Conservation (phyloP, 176 grass and related monocot species). For the Calamus simplicifolius region DNA sequence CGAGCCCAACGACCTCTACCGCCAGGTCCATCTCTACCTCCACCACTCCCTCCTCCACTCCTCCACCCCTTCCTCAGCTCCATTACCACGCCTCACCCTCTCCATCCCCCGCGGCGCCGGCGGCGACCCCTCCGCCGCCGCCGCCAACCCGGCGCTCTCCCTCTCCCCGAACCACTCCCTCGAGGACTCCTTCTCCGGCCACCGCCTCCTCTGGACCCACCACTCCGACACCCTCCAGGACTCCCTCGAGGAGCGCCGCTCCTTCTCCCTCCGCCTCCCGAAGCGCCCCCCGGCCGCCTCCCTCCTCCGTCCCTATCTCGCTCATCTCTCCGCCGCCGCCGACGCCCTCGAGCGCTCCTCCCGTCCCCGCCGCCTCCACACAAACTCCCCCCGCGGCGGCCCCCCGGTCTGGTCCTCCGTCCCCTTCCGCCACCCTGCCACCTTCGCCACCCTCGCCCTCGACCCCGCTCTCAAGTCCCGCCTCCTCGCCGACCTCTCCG, state of each 20-base stretch:
- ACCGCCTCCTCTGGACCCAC: conserved; percentile 73
- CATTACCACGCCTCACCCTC: conserved; percentile 74
- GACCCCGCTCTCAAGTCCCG: conserved; percentile 54
- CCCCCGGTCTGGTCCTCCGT: conserved; percentile 62
- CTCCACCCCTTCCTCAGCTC: conserved; percentile 11
- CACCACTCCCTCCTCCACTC: conserved; percentile 76
- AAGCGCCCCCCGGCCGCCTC: conserved; percentile 50
- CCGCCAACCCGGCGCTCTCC: conserved; percentile 38
- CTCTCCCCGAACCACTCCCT: conserved; percentile 90
- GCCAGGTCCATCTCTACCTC: conserved; percentile 90
- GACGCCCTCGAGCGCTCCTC: conserved; percentile 76
- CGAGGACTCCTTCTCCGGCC: conserved; percentile 57
- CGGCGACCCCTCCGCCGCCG: conserved; percentile 10
- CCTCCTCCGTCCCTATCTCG: conserved; percentile 62
- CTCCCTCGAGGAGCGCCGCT: conserved; percentile 83
- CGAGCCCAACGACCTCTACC: conserved; percentile 88
- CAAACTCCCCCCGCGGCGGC: conserved; percentile 42
- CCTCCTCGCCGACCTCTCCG: conserved; percentile 63
- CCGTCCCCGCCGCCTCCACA: conserved; percentile 63
- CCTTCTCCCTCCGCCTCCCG: conserved; percentile 85
- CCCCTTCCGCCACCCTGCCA: conserved; percentile 79
- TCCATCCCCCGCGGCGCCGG: conserved; percentile 41
- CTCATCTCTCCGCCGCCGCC: conserved; percentile 53
- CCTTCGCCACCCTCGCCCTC: conserved; percentile 86
- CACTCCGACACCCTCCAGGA: conserved; percentile 89